Base-by-base conservation (phyloP, 2,329 filamentous ascomycete genomes). In the Penicillium polonicum region DNA sequence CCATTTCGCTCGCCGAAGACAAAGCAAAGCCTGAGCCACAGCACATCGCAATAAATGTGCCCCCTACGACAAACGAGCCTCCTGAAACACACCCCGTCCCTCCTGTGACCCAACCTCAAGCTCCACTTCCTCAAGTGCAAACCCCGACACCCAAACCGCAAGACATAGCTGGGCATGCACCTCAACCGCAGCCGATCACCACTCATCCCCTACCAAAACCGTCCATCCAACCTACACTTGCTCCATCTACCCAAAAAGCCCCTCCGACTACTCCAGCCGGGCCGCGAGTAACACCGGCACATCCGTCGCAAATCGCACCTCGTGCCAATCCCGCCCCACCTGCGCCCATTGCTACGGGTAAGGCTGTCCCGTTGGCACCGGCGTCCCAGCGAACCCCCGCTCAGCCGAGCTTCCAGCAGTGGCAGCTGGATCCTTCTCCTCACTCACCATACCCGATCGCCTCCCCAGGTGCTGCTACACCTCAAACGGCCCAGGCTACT, bases 351-450 rank as follows among this genome's bases (percentile, higher is more conserved):
- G 45, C 60, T 44, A 44, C 60, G 27, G 60, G 45, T 19, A 68
- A 69, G 44, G 44, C 61, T 33, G 44, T 54, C 19, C 52, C 68
- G 35, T 52, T 65, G 31, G 42, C 63, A 13, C 53, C 62, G 3
- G 56, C 57, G 6, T 59, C 65, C 53, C 65, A 64, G 41, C 42
- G 65, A 50, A 66, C 63, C 45, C 66, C 59, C 9, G 64, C 65
- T 3, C 70, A 74, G 43, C 68, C 70, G 39, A 73, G 65, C 50
- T 72, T 74, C 57, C 73, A 74, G 54, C 73, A 76, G 60, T 75
- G 73, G 74, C 64, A 72, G 31, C 63, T 73, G 8, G 70, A 74
- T 50, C 63, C 64, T 52, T 60, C 67, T 35, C 69, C 70, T 35
- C 70, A 72, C 46, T 70, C 70, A 12, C 67, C 70, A 45, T 69